Evolutionary conservation across 1,139 yeast species (phyloP).

Genomic region (Geotrichum phurueaensis): DNA sequence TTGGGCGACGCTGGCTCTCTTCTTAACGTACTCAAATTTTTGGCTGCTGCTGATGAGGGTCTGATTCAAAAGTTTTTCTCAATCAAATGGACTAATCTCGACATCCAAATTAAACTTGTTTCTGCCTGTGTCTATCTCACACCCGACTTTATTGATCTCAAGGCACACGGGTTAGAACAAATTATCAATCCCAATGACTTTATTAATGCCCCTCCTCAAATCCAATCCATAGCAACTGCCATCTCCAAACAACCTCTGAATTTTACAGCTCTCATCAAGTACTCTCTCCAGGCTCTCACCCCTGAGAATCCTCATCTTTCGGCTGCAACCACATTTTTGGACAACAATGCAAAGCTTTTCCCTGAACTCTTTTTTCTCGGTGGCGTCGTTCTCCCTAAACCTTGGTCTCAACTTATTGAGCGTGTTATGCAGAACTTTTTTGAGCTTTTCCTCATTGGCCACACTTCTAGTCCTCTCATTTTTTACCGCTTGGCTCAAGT

Average conservation of each 20-base stretch:
- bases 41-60: conserved; percentile 13
- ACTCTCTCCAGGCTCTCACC: conserved; percentile 31
- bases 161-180: conserved; percentile 21
- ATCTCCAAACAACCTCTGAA: conserved; percentile 29
- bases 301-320: conserved; percentile 26
- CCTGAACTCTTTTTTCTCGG: conserved; percentile 38
- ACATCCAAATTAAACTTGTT: conserved; percentile 25
- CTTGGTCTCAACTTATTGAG: conserved; percentile 35
- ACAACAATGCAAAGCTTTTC: conserved; percentile 31
- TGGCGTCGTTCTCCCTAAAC: conserved; percentile 33
- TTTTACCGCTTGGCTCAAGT: conserved; percentile 25
- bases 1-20: conserved; percentile 7
- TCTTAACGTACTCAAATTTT: conserved; percentile 8
- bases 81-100: conserved; percentile 24
- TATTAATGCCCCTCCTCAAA: conserved; percentile 20
- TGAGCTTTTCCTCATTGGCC: conserved; percentile 34
- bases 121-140: conserved; percentile 21
- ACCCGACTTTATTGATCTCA: conserved; percentile 21
- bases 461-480: conserved; percentile 25
- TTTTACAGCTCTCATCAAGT: conserved; percentile 27
- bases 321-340: conserved; percentile 30
- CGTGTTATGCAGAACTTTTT: conserved; percentile 34
- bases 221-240: conserved; percentile 21
- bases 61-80: conserved; percentile 11
- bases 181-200: conserved; percentile 21